Conservation (phyloP, 768 basidiomycete genomes). For the Hypsizygus marmoreus region DNA sequence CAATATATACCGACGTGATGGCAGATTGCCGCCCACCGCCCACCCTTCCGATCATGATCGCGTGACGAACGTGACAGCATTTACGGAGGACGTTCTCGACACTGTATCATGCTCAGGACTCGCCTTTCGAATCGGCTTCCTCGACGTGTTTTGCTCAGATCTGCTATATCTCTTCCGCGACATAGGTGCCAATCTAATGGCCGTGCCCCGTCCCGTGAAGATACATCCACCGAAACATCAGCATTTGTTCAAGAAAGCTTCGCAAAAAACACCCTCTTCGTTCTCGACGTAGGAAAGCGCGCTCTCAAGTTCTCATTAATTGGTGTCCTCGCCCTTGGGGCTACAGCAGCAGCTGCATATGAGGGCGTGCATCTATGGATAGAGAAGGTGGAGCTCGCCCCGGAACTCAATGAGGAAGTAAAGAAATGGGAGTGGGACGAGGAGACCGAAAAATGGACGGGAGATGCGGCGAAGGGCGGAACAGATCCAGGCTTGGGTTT, state of each 20-base stretch:
- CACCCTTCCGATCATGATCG: conserved; percentile 7
- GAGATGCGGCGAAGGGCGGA: conserved; percentile 52
- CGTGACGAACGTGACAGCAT: not conserved
- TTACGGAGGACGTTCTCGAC: not conserved
- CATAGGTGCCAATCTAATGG: conserved; percentile 12
- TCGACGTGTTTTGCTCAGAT: conserved; percentile 5
- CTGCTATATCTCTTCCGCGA: not conserved
- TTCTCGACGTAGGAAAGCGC: conserved; percentile 46
- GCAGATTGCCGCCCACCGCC: not conserved
- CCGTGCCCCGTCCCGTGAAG: conserved; percentile 15
- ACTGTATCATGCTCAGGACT: conserved; percentile 14
- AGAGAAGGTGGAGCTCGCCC: conserved; percentile 51
- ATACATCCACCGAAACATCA: conserved; percentile 17
- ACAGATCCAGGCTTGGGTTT: conserved; percentile 74
- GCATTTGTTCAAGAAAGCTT: conserved; percentile 27
- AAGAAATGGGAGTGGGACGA: conserved; percentile 69
- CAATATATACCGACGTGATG: not conserved
- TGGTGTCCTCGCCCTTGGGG: conserved; percentile 42
- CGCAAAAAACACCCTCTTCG: conserved; percentile 35
- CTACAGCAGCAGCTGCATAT: conserved; percentile 49
- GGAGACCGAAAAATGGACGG: conserved; percentile 65
- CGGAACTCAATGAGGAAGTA: conserved; percentile 53
- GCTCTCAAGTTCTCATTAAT: conserved; percentile 52
- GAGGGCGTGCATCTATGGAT: conserved; percentile 65
- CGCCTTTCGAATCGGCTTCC: not conserved